phyloP scores from a whole-genome alignment of 805 yeast genomes.

The Helenozyma rhizophorensis region DNA sequence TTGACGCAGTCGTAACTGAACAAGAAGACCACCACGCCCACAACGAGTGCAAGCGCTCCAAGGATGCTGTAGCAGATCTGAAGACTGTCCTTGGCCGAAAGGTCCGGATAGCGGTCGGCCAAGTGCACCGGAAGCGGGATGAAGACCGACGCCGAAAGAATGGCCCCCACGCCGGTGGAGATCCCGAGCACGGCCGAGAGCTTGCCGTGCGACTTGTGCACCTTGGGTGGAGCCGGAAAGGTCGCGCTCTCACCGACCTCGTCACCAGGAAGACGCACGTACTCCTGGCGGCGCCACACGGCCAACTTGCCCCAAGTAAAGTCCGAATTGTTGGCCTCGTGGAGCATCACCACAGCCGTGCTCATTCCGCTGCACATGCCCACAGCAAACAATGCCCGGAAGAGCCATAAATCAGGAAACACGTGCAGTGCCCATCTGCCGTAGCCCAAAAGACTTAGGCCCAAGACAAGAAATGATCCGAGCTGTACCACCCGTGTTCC shows the following conservation, averaged over 20 bases:
- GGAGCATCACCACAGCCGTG: conserved; percentile 57
- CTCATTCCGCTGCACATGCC: conserved; percentile 56
- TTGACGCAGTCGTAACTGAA: conserved; percentile 43
- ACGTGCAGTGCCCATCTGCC: conserved; percentile 34
- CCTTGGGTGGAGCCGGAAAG: neutral
- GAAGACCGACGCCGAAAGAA: conserved; percentile 52
- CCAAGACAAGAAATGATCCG: conserved; percentile 45
- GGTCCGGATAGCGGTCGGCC: conserved; percentile 35
- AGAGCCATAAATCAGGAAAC: conserved; percentile 46
- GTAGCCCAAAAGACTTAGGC: conserved; percentile 45
- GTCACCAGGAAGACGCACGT: neutral
- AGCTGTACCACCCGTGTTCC: conserved; percentile 55
- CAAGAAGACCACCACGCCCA: conserved; percentile 35
- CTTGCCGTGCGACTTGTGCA: conserved; percentile 36
- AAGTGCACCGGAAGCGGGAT: conserved; percentile 54
- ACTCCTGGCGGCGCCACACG: conserved; percentile 19
- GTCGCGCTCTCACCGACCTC: conserved; percentile 1
- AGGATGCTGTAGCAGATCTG: conserved; percentile 47
- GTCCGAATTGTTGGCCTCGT: conserved; percentile 49
- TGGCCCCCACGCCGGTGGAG: conserved; percentile 63
- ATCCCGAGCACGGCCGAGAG: conserved; percentile 60
- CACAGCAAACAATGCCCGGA: conserved; percentile 54
- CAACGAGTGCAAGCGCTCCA: conserved; percentile 36
- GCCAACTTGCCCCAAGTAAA: conserved; percentile 26
- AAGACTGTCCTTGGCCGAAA: conserved; percentile 37